Conservation (phyloP, 2,329 filamentous ascomycete species). For the Trichoderma oligosporum region DNA sequence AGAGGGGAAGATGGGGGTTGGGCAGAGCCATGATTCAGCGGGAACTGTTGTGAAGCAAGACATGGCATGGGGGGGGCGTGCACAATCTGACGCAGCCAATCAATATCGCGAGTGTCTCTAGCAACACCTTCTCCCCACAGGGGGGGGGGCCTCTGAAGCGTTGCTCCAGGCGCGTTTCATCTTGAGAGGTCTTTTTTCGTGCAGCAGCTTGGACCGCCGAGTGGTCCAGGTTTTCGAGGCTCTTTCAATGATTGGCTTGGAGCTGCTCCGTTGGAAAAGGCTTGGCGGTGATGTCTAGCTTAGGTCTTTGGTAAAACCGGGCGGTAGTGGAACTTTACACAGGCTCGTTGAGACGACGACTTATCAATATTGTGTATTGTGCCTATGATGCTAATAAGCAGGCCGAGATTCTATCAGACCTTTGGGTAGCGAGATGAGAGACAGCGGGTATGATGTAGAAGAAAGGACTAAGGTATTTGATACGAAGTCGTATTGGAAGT, state of each 20-base stretch:
- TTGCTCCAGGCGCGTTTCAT: conserved; percentile 50
- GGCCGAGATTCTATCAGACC: not conserved
- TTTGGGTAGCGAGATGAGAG: not conserved
- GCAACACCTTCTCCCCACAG: conserved; percentile 29
- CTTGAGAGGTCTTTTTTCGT: conserved; percentile 33
- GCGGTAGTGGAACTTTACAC: conserved; percentile 12
- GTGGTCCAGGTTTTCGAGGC: not conserved
- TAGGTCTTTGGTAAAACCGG: not conserved
- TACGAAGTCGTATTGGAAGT: not conserved
- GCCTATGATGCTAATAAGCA: not conserved
- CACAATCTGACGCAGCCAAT: conserved; percentile 20
- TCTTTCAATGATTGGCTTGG: not conserved
- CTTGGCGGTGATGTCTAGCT: not conserved
- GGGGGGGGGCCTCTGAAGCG: conserved; percentile 13
- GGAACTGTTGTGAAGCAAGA: conserved; percentile 16
- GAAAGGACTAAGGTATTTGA: not conserved
- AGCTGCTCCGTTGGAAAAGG: not conserved
- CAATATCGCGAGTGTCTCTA: conserved; percentile 32
- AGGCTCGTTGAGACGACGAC: not conserved
- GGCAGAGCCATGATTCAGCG: conserved; percentile 16
- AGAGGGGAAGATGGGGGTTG: conserved; percentile 8
- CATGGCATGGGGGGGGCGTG: conserved; percentile 25
- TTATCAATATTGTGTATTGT: too few species aligned
- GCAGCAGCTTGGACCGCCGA: conserved; percentile 10
- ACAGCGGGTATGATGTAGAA: not conserved